Evolutionary conservation across 805 yeast species (phyloP), one percentile per base, ranked within the genome.

Genomic region (Ogataea nonfermentans): DNA sequence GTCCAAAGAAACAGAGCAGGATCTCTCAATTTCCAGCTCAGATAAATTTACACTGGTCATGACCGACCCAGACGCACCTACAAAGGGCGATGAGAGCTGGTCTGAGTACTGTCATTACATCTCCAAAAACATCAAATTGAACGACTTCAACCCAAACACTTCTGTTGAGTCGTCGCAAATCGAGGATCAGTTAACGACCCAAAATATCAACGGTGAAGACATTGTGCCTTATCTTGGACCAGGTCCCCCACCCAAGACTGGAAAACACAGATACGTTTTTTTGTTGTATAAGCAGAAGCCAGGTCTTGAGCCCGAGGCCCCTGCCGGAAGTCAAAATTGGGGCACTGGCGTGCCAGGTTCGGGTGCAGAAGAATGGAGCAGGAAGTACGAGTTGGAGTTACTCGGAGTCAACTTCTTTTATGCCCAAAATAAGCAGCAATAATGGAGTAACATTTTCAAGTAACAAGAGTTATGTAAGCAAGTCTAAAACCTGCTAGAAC

Each of bases 1-100:
- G 12, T 62, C 60, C 29, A 46, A 54, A 12, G 65, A 67, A 26
- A 32, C 37, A 1, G 35, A 40, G 9, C 71, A 72, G 29, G 70
- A 68, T 24, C 52, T 70, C 47, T 70, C 67, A 46, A 64, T 73
- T 26, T 55, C 65, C 11, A 51, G 61, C 16, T 61, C 70, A 17
- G 82, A 79, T 48, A 63, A 72, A 35, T 89, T 84, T 65, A 78
- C 93, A 9, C 65, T 90, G 49, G 84, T 85, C 3, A 51, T 89
- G 49, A 90, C 96, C 6, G 96, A 89, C 62, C 97, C 97, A 1
- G 96, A 89, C 67, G 96, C 96, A 6, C 97, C 97, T 10, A 76
- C 89, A 3, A 74, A 79, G 51, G 71, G 75, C 3, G 96, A 89
- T 60, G 78, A 81, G 56, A 86, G 80, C 58, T 88, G 95, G 95